phyloP scores from a whole-genome alignment of 202 grass and related monocot species.

The Miscanthus sacchariflorus region DNA sequence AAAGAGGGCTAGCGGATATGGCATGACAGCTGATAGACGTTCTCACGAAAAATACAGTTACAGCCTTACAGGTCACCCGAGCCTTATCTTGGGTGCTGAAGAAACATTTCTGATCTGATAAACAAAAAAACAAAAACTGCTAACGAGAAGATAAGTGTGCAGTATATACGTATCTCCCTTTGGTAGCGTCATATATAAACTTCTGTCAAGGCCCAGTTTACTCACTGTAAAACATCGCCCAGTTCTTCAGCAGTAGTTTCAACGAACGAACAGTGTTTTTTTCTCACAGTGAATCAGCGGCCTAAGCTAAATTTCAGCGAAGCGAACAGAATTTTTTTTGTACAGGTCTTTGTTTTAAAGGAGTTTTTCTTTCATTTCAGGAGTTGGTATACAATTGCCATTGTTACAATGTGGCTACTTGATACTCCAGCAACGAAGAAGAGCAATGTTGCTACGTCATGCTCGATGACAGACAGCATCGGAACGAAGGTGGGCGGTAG shows the following conservation, averaged over 20 bases:
- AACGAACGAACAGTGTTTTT: too few relatives aligned
- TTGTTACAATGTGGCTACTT: background rate
- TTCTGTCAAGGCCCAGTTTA: too few relatives aligned
- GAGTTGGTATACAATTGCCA: background rate
- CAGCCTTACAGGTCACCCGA: background rate
- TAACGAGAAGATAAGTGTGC: background rate
- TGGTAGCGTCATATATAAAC: background rate
- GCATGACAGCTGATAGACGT: background rate
- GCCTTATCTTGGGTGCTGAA: conserved; percentile 4
- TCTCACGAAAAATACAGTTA: background rate
- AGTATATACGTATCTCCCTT: background rate
- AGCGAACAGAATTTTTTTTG: background rate
- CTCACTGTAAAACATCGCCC: too few relatives aligned
- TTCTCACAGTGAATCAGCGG: too few relatives aligned
- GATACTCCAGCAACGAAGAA: background rate
- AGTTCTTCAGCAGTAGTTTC: too few relatives aligned
- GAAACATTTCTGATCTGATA: background rate
- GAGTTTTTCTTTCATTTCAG: background rate
- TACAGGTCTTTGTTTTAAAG: background rate
- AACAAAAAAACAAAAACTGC: background rate
- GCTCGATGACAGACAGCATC: too few relatives aligned
- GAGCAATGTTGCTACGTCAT: background rate
- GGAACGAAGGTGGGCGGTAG: background rate
- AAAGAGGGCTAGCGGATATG: background rate
- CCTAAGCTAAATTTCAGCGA: too few relatives aligned